These are phyloP conservation scores for Ceratocystis huliohia DNA, from an alignment of 2,329 filamentous ascomycete species.

Conservation along the genomic window DNA sequence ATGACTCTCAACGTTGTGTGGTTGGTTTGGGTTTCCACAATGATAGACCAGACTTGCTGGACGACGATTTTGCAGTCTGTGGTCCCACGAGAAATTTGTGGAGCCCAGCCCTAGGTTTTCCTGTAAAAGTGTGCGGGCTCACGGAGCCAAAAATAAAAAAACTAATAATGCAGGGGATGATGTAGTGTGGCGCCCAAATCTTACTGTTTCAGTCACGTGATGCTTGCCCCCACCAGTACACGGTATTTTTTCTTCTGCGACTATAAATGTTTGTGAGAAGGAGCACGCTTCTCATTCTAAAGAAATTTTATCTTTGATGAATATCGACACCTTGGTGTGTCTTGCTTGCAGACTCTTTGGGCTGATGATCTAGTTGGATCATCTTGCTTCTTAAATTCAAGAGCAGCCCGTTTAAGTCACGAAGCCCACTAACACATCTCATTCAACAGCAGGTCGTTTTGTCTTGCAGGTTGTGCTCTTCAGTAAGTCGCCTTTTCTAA, in stretches of 20 bases:
- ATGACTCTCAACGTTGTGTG: constrained; percentile 22
- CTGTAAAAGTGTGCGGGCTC: constrained; percentile 19
- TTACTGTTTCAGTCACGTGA: background rate
- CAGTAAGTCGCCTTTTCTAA: constrained; percentile 24
- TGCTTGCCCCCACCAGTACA: constrained; percentile 9
- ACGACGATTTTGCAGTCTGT: constrained; percentile 21
- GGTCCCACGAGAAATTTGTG: constrained; percentile 18
- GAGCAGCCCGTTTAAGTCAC: background rate
- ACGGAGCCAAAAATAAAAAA: constrained; percentile 8
- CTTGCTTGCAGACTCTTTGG: background rate
- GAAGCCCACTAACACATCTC: background rate
- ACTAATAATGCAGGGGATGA: background rate
- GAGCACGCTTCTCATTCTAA: background rate
- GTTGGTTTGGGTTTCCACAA: constrained; percentile 22
- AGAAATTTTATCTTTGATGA: background rate
- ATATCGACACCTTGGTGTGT: background rate
- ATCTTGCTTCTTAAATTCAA: background rate
- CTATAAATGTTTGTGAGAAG: background rate
- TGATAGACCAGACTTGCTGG: constrained; percentile 21
- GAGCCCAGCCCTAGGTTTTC: constrained; percentile 20
- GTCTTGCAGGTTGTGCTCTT: background rate
- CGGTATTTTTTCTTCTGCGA: constrained; percentile 23
- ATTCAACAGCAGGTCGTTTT: background rate
- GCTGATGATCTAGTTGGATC: background rate
- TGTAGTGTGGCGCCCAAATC: constrained; percentile 3